Conservation (phyloP, 768 basidiomycete species). For the Calocera cornea region DNA sequence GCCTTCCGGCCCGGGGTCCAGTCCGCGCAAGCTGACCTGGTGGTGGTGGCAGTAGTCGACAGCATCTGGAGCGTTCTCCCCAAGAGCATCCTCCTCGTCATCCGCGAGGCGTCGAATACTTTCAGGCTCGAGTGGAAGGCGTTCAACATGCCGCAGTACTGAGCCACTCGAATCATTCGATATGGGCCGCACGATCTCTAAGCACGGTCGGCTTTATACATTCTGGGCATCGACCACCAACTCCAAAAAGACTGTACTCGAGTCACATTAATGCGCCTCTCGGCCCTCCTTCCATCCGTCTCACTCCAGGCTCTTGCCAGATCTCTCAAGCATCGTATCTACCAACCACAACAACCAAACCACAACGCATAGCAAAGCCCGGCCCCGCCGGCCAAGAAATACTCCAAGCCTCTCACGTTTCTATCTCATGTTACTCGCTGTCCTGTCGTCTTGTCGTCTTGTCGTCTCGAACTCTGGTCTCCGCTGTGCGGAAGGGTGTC, state of each 20-base stretch:
- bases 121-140: not conserved
- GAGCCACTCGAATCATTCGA: not conserved
- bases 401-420: not conserved
- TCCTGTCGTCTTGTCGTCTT: not conserved
- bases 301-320: not conserved
- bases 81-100: conserved; percentile 4
- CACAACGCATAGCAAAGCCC: not conserved
- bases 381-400: not conserved
- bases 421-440: not conserved
- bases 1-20: not conserved
- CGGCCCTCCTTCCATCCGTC: not conserved
- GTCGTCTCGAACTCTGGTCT: not conserved
- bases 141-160: not conserved
- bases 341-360: not conserved
- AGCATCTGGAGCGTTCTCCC: not conserved
- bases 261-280: not conserved
- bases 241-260: not conserved
- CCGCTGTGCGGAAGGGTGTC: not conserved
- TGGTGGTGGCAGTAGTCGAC: not conserved
- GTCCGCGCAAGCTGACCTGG: not conserved
- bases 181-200: not conserved
- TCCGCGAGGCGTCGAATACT: not conserved
- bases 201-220: no score
- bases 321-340: not conserved
- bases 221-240: not conserved